Evolutionary conservation across 1,284 basidiomycete genomes (phyloP).

Genomic region (Ustilago nuda): DNA sequence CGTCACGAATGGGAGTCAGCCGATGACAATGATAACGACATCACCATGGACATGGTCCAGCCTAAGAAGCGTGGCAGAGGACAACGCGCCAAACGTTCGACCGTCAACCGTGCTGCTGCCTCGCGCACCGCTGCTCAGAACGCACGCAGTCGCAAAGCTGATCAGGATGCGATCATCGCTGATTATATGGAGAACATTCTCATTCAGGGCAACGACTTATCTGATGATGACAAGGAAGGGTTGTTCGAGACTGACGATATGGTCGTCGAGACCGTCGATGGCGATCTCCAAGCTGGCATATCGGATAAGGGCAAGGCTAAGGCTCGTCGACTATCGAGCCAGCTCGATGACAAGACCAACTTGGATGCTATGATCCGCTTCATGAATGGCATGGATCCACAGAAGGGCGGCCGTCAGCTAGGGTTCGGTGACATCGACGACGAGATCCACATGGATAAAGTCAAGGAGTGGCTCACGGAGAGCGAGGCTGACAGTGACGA

Average conservation of each 20-base stretch:
- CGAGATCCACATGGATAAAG: slow-evolving; percentile 49
- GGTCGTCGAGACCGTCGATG: slow-evolving; percentile 32
- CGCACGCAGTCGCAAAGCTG: slow-evolving; percentile 35
- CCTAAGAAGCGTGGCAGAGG: slow-evolving; percentile 34
- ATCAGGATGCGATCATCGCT: slow-evolving; percentile 61
- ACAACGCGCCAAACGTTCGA: slow-evolving; percentile 40
- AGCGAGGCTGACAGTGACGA: slow-evolving; percentile 37
- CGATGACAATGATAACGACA: slow-evolving; percentile 23
- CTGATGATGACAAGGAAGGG: slow-evolving; percentile 21
- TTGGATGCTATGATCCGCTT: slow-evolving; percentile 61
- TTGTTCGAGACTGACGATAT: slow-evolving; percentile 22
- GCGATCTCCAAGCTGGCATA: slow-evolving; percentile 5
- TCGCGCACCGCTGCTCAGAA: slow-evolving; percentile 26
- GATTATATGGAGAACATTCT: slow-evolving; percentile 66
- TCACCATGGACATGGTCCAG: slow-evolving; percentile 16
- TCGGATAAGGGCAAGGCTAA: slow-evolving; percentile 35
- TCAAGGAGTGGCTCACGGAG: slow-evolving; percentile 63
- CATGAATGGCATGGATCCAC: slow-evolving; percentile 63
- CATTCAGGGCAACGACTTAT: slow-evolving; percentile 24
- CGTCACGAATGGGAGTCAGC: slow-evolving; percentile 46
- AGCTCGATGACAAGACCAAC: slow-evolving; percentile 42
- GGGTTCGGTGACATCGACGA: slow-evolving; percentile 58
- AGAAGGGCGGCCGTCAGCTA: slow-evolving; percentile 56
- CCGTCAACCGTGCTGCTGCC: slow-evolving; percentile 21
- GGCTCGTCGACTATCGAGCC: slow-evolving; percentile 27